Evolutionary conservation across 129 eudicot genomes (phyloP).

Genomic region (Heracleum sosnowskyi): DNA sequence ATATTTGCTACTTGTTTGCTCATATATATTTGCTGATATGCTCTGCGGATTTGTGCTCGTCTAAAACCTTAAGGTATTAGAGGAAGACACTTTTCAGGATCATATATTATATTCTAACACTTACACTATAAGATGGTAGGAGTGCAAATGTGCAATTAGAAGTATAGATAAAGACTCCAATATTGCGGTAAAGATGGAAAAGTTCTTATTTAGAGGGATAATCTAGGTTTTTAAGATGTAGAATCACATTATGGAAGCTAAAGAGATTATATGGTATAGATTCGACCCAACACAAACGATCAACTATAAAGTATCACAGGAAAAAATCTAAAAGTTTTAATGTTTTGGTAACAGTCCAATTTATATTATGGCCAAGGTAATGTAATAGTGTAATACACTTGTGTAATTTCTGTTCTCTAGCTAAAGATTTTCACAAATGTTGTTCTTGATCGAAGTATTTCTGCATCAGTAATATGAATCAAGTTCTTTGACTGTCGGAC

Average conservation of each 20-base stretch:
- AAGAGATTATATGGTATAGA: not conserved
- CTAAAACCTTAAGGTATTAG: too few relatives aligned
- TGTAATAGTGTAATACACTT: too few relatives aligned
- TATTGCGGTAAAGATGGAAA: not conserved
- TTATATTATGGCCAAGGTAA: not conserved
- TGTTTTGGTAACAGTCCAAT: not conserved
- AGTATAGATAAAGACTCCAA: not conserved
- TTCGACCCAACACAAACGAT: too few relatives aligned
- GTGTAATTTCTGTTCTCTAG: not conserved
- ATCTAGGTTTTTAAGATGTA: not conserved
- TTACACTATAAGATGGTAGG: too few relatives aligned
- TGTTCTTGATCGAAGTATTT: not conserved
- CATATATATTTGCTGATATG: not conserved
- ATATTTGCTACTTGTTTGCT: too few relatives aligned
- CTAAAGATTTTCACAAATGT: not conserved
- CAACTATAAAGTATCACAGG: not conserved
- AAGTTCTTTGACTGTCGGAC: not conserved
- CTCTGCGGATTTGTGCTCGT: too few relatives aligned
- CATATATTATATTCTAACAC: too few relatives aligned
- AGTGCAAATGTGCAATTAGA: not conserved
- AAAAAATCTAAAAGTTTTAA: not conserved
- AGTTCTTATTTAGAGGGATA: not conserved
- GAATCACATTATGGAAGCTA: not conserved
- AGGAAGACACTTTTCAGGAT: too few relatives aligned
- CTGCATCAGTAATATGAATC: not conserved